phyloP scores from a whole-genome alignment of 192 early-diverging fungal genomes.

The Entrophospora sp. region DNA sequence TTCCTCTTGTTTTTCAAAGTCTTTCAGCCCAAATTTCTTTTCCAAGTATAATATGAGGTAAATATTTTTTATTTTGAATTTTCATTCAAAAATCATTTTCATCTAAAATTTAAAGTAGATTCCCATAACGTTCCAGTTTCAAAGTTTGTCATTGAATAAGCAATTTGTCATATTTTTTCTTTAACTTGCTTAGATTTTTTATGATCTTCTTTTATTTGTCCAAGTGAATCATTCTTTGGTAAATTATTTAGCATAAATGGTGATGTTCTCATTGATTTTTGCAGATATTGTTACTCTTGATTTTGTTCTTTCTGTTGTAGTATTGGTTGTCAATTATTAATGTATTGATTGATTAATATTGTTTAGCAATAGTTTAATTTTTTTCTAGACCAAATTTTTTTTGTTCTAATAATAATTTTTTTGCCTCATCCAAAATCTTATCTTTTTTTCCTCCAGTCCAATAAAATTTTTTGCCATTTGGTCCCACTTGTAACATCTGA shows the following conservation, averaged over 20 bases:
- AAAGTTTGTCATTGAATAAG: constrained; percentile 31
- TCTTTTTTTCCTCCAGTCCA: constrained; percentile 26
- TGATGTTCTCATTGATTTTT: neutral
- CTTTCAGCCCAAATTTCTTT: too few species aligned
- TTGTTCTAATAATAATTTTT: neutral
- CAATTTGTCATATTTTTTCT: constrained; percentile 47
- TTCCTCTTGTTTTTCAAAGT: too few species aligned
- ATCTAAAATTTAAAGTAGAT: constrained; percentile 31
- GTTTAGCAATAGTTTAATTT: too few species aligned
- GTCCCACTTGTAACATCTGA: constrained; percentile 33
- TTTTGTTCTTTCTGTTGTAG: too few species aligned
- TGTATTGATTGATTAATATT: too few species aligned
- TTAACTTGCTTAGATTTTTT: constrained; percentile 46
- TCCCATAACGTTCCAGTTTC: constrained; percentile 43
- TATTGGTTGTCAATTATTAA: too few species aligned
- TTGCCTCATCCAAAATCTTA: neutral
- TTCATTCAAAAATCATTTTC: too few species aligned
- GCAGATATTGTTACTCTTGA: neutral
- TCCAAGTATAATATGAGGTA: too few species aligned
- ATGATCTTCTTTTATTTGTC: constrained; percentile 49
- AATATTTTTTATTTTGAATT: too few species aligned
- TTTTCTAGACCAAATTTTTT: neutral
- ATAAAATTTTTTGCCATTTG: constrained; percentile 42
- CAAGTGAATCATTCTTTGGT: constrained; percentile 41
- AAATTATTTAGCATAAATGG: constrained; percentile 19